A percentile compares a stretch with the other conserved stretches of the same genome.
Evolutionary conservation across 257 asterid species (phyloP).

Genomic region (Ballota nigra): DNA sequence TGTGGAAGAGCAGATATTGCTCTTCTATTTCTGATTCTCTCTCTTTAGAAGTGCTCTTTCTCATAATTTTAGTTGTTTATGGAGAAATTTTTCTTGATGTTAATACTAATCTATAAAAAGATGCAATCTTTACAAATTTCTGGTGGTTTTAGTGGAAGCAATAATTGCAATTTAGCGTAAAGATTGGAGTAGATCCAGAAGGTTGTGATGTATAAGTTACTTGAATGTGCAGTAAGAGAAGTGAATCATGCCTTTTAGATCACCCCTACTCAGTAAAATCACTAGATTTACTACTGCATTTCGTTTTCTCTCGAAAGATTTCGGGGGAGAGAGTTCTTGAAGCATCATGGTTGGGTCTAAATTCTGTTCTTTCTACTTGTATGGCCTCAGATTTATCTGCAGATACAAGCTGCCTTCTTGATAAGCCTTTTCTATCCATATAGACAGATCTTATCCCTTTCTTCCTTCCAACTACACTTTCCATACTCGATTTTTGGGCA

Average conservation of each 20-base stretch:
- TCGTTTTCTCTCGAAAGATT: not conserved
- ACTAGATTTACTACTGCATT: not conserved
- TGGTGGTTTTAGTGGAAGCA: not conserved
- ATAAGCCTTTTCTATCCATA: not conserved
- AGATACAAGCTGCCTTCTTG: not conserved
- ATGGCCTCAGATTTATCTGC: not conserved
- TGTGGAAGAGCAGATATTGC: slow-evolving; percentile 19
- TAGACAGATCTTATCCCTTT: not conserved
- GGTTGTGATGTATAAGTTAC: slow-evolving; percentile 15
- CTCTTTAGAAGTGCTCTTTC: not conserved
- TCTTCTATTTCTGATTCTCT: slow-evolving; percentile 7
- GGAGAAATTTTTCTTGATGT: slow-evolving; percentile 13
- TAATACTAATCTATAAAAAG: not conserved
- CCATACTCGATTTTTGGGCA: slow-evolving; percentile 1
- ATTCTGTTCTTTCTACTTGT: not conserved
- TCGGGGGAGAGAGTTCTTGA: not conserved
- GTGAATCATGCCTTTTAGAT: not conserved
- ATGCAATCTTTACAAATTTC: not conserved
- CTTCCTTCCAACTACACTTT: not conserved
- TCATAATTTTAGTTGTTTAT: not conserved
- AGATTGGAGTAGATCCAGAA: slow-evolving; percentile 23
- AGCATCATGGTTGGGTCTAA: not conserved
- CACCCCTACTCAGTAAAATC: not conserved
- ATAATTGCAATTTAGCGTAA: not conserved
- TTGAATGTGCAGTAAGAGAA: slow-evolving; percentile 5